These are phyloP conservation scores for Puccinia coronata DNA, from an alignment of 1,284 basidiomycete species.

Conservation along the genomic window DNA sequence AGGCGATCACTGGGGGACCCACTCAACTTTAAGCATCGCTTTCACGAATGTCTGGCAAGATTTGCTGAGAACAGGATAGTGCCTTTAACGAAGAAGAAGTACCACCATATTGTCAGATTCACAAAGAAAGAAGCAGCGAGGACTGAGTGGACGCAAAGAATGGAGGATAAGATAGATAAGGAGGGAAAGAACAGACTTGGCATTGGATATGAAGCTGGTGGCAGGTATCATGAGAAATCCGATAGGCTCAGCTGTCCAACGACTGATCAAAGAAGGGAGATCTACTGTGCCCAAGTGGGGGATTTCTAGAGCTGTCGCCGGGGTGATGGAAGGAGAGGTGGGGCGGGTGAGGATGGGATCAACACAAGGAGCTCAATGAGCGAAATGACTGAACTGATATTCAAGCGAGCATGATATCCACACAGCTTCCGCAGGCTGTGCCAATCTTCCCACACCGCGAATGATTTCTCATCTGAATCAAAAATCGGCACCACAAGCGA, in stretches of 20 bases:
- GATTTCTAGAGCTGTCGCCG: slow-evolving; percentile 75
- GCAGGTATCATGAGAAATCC: slow-evolving; percentile 84
- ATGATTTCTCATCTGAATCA: slow-evolving; percentile 21
- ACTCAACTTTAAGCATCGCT: slow-evolving; percentile 76
- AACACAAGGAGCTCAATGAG: too few relatives aligned
- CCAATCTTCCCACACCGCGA: slow-evolving; percentile 92
- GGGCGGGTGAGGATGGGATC: neutral
- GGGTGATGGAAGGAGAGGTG: neutral
- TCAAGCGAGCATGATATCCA: slow-evolving; percentile 76
- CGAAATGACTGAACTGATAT: slow-evolving; percentile 34
- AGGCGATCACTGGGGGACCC: slow-evolving; percentile 2
- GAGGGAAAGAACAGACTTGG: slow-evolving; percentile 65
- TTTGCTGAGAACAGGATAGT: slow-evolving; percentile 94
- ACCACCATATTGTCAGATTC: neutral
- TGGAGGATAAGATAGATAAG: neutral
- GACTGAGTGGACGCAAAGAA: neutral
- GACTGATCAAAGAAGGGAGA: slow-evolving; percentile 69
- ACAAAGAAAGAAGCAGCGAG: neutral
- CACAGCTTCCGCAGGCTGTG: slow-evolving; percentile 86
- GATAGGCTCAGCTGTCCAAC: slow-evolving; percentile 92
- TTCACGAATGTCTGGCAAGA: slow-evolving; percentile 83
- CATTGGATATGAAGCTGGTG: slow-evolving; percentile 88
- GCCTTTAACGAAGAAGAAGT: neutral
- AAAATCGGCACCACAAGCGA: slow-evolving; percentile 34
- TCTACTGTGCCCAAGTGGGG: slow-evolving; percentile 69